phyloP scores from a whole-genome alignment of 495 filamentous ascomycete genomes.

The Durotheca rogersii region DNA sequence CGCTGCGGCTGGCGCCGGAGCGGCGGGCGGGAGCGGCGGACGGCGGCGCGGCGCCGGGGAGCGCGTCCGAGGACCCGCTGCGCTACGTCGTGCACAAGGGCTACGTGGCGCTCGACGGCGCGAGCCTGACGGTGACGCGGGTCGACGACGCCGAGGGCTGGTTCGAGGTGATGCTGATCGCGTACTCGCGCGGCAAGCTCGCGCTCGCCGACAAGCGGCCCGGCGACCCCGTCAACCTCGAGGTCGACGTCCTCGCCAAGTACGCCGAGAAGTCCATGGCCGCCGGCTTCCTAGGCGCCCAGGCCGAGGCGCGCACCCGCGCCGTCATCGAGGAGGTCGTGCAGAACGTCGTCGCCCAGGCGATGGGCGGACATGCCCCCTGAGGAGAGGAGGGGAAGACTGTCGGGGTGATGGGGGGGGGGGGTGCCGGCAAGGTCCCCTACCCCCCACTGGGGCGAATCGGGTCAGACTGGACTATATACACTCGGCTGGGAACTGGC shows the following conservation, averaged over 20 bases:
- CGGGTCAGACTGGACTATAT: too few relatives aligned
- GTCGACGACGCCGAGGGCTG: slow-evolving; percentile 77
- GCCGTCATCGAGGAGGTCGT: slow-evolving; percentile 84
- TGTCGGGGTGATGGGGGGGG: too few relatives aligned
- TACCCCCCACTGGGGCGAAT: too few relatives aligned
- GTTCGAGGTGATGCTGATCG: slow-evolving; percentile 98
- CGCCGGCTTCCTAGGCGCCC: slow-evolving; percentile 63
- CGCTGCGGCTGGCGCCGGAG: slow-evolving; percentile 79
- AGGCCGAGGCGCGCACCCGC: slow-evolving; percentile 52
- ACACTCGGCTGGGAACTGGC: too few relatives aligned
- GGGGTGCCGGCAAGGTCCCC: too few relatives aligned
- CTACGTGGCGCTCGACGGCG: slow-evolving; percentile 93
- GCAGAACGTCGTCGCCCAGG: slow-evolving; percentile 71
- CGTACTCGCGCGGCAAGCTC: slow-evolving; percentile 94
- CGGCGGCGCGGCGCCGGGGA: slow-evolving; percentile 74
- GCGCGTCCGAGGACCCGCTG: slow-evolving; percentile 59
- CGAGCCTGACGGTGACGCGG: slow-evolving; percentile 85
- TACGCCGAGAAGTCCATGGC: slow-evolving; percentile 94
- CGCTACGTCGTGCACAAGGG: slow-evolving; percentile 94
- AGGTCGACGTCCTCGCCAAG: slow-evolving; percentile 98
- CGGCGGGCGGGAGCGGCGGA: slow-evolving; percentile 81
- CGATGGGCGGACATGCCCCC: slow-evolving; percentile 45
- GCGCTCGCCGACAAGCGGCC: slow-evolving; percentile 76
- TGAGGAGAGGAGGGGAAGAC: too few relatives aligned
- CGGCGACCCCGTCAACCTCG: slow-evolving; percentile 91